Percentiles rank a stretch among this genome's conserved stretches.
Evolutionary conservation across 73 alveolate genomes (phyloP).

Genomic region (Paramecium biaurelia): DNA sequence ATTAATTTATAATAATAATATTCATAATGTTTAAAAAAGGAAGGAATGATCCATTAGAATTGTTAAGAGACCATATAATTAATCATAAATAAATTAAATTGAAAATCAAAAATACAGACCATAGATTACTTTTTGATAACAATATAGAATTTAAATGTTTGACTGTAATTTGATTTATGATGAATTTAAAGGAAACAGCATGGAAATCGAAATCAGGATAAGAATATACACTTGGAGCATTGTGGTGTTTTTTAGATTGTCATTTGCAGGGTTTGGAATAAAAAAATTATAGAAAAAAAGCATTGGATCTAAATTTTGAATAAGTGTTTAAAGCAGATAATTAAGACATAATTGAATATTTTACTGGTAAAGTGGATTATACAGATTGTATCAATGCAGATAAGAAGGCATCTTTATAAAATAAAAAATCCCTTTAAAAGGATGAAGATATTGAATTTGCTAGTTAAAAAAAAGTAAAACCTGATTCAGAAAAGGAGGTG

Average conservation of each 20-base stretch:
- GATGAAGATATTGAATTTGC: neutral
- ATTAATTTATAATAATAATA: neutral
- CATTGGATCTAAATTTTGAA: neutral
- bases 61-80: neutral
- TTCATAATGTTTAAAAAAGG: neutral
- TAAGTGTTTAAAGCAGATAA: neutral
- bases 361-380: constrained; percentile 34
- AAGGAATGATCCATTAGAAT: constrained; percentile 28
- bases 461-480: neutral
- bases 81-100: neutral
- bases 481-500: constrained; percentile 3
- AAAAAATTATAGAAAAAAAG: neutral
- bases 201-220: neutral
- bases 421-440: neutral
- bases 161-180: neutral
- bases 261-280: neutral
- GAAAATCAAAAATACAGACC: neutral
- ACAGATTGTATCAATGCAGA: neutral
- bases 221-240: neutral
- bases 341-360: neutral
- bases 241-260: neutral
- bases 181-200: neutral
- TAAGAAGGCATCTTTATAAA: neutral
- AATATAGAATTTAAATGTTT: neutral
- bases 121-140: neutral